These are phyloP conservation scores for Allomyces macrogynus DNA, from an alignment of 192 early-diverging fungal species.

Conservation along the genomic window DNA sequence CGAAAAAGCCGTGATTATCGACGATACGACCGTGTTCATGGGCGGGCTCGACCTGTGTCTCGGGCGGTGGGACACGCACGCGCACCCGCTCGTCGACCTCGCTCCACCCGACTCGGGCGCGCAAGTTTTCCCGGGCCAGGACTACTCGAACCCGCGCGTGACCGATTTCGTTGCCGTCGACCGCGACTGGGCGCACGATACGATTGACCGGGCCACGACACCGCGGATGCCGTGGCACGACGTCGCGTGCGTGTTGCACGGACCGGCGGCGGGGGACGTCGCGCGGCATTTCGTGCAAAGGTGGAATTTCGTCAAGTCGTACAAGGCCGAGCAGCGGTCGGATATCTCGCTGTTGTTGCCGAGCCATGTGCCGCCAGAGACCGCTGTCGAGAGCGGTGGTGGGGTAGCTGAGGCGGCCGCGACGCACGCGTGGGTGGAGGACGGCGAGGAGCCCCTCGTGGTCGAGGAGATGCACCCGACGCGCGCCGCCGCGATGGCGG, in stretches of 20 bases:
- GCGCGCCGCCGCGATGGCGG: too few species aligned
- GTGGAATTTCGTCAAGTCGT: slow-evolving; percentile 65
- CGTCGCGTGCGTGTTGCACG: slow-evolving; percentile 54
- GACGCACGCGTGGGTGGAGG: too few species aligned
- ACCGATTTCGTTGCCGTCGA: slow-evolving; percentile 48
- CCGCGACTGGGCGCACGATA: slow-evolving; percentile 6
- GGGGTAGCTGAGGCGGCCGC: too few species aligned
- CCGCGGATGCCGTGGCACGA: slow-evolving; percentile 83
- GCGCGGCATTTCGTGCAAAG: slow-evolving; percentile 66
- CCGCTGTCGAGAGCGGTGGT: too few species aligned
- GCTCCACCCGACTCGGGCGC: slow-evolving; percentile 4
- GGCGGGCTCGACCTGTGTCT: slow-evolving; percentile 73
- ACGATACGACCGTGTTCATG: slow-evolving; percentile 60
- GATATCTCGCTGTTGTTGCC: too few species aligned
- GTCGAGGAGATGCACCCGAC: too few species aligned
- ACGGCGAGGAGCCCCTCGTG: too few species aligned
- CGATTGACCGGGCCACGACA: slow-evolving; percentile 21
- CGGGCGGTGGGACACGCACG: slow-evolving; percentile 66
- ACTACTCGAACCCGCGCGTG: slow-evolving; percentile 70
- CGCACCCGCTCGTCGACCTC: slow-evolving; percentile 53
- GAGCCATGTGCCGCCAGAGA: too few species aligned
- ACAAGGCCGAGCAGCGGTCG: too few species aligned
- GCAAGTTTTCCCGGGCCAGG: slow-evolving; percentile 45
- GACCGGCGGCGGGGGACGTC: slow-evolving; percentile 58
- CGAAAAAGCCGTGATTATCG: slow-evolving; percentile 63